Conservation (phyloP, 1,284 basidiomycete genomes). For the Boletellus dicymbophilus region DNA sequence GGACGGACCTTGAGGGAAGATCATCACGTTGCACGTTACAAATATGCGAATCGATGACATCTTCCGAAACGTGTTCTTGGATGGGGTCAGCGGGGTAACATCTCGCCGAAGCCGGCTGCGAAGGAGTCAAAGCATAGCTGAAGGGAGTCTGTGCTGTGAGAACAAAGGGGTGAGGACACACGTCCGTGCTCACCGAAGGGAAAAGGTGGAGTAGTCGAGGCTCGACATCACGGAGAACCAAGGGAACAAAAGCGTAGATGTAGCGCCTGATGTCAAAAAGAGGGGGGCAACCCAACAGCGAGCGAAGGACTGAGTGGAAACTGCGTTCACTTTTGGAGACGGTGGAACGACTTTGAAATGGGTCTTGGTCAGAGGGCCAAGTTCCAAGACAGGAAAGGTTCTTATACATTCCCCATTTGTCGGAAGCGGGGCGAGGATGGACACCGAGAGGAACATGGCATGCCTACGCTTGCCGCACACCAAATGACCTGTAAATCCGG, state of each 20-base stretch:
- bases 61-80: slow-evolving; percentile 30
- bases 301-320: slow-evolving; percentile 16
- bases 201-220: slow-evolving; percentile 34
- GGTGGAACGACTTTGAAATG: slow-evolving; percentile 23
- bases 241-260: neutral
- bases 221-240: slow-evolving; percentile 17
- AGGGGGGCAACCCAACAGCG: slow-evolving; percentile 6
- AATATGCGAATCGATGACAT: slow-evolving; percentile 32
- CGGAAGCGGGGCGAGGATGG: slow-evolving; percentile 23
- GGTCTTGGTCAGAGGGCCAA: slow-evolving; percentile 27
- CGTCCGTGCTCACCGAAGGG: slow-evolving; percentile 21
- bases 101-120: slow-evolving; percentile 21
- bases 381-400: slow-evolving; percentile 26
- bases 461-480: slow-evolving; percentile 31
- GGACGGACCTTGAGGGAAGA: slow-evolving; percentile 36
- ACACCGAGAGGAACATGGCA: slow-evolving; percentile 31
- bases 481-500: slow-evolving; percentile 34
- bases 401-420: slow-evolving; percentile 31
- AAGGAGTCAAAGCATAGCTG: slow-evolving; percentile 30
- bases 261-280: slow-evolving; percentile 10
- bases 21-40: slow-evolving; percentile 32
- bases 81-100: slow-evolving; percentile 32
- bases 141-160: slow-evolving; percentile 6
- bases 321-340: slow-evolving; percentile 21
- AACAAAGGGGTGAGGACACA: neutral